Evolutionary conservation across 2,329 filamentous ascomycete species (phyloP).

Genomic region (Fusarium sp.): DNA sequence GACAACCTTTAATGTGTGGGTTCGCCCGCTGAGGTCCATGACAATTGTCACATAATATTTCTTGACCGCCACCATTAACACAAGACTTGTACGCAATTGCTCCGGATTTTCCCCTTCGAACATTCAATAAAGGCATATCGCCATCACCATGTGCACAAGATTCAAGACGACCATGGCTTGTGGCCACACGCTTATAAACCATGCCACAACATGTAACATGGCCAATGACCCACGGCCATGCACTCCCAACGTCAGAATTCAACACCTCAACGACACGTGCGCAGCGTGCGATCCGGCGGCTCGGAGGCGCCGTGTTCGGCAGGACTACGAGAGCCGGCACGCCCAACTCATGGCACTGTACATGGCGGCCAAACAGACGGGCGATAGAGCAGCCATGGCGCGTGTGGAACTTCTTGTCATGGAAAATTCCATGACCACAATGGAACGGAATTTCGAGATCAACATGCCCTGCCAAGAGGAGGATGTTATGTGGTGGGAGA

Average conservation of each 20-base stretch:
- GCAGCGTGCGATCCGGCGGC: constrained; percentile 53
- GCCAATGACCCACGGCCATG: constrained; percentile 19
- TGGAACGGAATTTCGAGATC: constrained; percentile 45
- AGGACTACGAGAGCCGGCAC: constrained; percentile 48
- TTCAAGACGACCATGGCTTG: constrained; percentile 49
- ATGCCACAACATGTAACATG: constrained; percentile 20
- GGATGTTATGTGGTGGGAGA: constrained; percentile 45
- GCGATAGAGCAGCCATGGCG: constrained; percentile 45
- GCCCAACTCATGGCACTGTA: constrained; percentile 47
- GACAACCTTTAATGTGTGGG: constrained; percentile 16
- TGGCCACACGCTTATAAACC: constrained; percentile 43
- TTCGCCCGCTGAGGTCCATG: constrained; percentile 4
- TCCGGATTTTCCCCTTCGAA: background rate
- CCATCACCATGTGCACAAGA: constrained; percentile 42
- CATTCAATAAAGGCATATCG: constrained; percentile 13
- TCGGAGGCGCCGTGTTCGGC: constrained; percentile 44
- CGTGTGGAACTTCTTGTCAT: constrained; percentile 43
- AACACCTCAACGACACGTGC: constrained; percentile 55
- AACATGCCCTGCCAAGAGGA: constrained; percentile 33
- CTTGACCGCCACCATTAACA: background rate
- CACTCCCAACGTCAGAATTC: constrained; percentile 26
- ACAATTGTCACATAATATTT: constrained; percentile 2
- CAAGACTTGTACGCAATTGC: background rate
- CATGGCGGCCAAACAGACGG: constrained; percentile 44
- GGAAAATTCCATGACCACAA: constrained; percentile 35